phyloP scores from a whole-genome alignment of 1,284 basidiomycete genomes.

The Cutaneotrichosporon sp. region DNA sequence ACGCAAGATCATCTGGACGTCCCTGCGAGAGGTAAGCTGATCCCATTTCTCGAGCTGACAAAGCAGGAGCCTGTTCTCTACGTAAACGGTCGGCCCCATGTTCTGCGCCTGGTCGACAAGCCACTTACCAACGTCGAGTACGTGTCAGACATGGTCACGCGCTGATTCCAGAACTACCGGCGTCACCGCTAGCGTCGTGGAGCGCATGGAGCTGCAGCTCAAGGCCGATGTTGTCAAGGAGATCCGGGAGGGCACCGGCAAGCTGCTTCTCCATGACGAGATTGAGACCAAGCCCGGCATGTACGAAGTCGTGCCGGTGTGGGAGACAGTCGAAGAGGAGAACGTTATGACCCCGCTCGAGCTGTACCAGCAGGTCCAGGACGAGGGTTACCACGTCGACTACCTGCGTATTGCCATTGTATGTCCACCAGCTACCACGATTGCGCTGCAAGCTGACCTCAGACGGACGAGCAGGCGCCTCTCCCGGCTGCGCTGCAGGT shows the following conservation, averaged over 20 bases:
- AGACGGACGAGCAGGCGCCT: slow-evolving; percentile 96
- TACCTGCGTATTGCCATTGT: slow-evolving; percentile 86
- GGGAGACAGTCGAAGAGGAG: slow-evolving; percentile 79
- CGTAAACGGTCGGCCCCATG: slow-evolving; percentile 69
- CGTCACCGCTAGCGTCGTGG: slow-evolving; percentile 87
- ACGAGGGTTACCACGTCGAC: slow-evolving; percentile 81
- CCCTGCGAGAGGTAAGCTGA: slow-evolving; percentile 70
- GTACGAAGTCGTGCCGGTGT: slow-evolving; percentile 80
- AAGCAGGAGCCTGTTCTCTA: slow-evolving; percentile 76
- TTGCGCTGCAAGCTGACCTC: slow-evolving; percentile 19
- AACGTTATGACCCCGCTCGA: slow-evolving; percentile 91
- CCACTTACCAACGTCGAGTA: slow-evolving; percentile 92
- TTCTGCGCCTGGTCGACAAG: slow-evolving; percentile 84
- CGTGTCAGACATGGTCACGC: slow-evolving; percentile 34
- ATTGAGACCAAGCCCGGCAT: slow-evolving; percentile 87
- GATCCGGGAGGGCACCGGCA: slow-evolving; percentile 69
- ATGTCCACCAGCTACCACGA: slow-evolving; percentile 50
- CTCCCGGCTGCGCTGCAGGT: slow-evolving; percentile 79
- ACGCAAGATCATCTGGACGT: slow-evolving; percentile 84
- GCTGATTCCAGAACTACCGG: slow-evolving; percentile 73
- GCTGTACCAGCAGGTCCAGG: slow-evolving; percentile 53
- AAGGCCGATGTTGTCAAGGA: slow-evolving; percentile 89
- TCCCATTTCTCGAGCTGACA: not conserved
- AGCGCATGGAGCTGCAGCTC: slow-evolving; percentile 86
- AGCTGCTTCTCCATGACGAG: slow-evolving; percentile 92